Conservation (phyloP, 2,329 filamentous ascomycete species). For the Aspergillus sp. region DNA sequence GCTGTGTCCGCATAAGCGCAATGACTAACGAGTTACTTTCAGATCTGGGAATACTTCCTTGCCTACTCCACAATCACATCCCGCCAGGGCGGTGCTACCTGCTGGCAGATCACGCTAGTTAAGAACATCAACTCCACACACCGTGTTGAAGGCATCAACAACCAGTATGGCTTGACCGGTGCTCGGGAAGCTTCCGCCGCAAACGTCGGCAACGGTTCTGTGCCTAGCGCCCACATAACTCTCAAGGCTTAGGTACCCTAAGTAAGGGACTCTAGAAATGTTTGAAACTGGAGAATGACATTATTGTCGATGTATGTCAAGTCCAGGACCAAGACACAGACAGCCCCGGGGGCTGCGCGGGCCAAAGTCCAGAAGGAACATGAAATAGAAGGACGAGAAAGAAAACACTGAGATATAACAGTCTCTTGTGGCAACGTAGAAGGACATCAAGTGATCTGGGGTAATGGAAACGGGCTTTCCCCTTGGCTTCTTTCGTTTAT, state of each 20-base stretch:
- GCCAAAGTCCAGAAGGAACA: not conserved
- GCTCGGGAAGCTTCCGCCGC: conserved; percentile 56
- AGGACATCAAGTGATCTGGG: not conserved
- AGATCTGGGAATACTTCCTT: conserved; percentile 90
- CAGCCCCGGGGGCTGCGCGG: too few species aligned
- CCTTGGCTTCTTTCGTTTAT: conserved; percentile 4
- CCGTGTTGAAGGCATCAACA: conserved; percentile 70
- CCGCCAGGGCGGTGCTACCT: conserved; percentile 79
- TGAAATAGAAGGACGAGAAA: not conserved
- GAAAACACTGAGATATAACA: not conserved
- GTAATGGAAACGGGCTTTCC: not conserved
- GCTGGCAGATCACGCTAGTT: conserved; percentile 82
- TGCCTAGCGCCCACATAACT: conserved; percentile 37
- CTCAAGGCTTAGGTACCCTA: conserved; percentile 26
- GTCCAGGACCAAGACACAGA: not conserved
- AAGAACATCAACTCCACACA: conserved; percentile 90
- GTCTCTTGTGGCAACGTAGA: not conserved
- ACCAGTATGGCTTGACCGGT: conserved; percentile 68
- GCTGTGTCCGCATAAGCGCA: not conserved
- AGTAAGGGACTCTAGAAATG: not conserved
- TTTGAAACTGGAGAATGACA: not conserved
- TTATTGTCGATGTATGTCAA: not conserved
- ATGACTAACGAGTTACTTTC: not conserved
- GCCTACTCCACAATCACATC: conserved; percentile 81
- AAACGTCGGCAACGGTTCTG: conserved; percentile 32